A percentile compares a stretch with the other conserved stretches of the same genome.
Evolutionary conservation across 139 green algal genomes (phyloP).

Genomic region (Pseudopediastrum boryanum): DNA sequence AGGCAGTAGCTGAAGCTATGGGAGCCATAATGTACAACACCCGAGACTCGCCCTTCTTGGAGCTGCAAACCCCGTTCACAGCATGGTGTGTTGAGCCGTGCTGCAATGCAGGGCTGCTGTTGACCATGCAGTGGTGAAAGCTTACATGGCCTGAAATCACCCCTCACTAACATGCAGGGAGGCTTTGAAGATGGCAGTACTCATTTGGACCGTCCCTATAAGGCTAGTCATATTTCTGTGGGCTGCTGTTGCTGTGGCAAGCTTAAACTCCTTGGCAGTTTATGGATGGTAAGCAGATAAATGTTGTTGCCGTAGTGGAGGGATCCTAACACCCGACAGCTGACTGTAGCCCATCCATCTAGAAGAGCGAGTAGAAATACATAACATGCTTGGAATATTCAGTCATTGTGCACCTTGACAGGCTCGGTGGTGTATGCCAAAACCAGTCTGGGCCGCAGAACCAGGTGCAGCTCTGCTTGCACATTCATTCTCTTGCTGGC

Average conservation of each 20-base stretch:
- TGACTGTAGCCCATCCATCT: not conserved
- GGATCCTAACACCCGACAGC: not conserved
- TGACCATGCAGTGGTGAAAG: not conserved
- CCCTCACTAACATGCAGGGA: slow-evolving; percentile 30
- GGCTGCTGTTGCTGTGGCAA: not conserved
- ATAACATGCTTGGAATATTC: not conserved
- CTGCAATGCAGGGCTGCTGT: not conserved
- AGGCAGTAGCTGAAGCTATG: too few relatives aligned
- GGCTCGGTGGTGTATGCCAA: too few relatives aligned
- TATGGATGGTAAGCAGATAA: not conserved
- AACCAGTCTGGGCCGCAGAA: too few relatives aligned
- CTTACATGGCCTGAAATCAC: not conserved
- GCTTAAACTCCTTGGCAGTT: not conserved
- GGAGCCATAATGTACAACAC: too few relatives aligned
- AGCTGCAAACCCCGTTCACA: slow-evolving; percentile 52
- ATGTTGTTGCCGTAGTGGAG: not conserved
- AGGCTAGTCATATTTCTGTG: not conserved
- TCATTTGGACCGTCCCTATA: slow-evolving; percentile 29
- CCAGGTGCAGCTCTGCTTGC: too few relatives aligned
- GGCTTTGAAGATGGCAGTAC: slow-evolving; percentile 40
- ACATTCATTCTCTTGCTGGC: too few relatives aligned
- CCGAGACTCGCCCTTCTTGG: slow-evolving; percentile 53
- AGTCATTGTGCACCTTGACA: too few relatives aligned
- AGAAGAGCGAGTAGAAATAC: not conserved
- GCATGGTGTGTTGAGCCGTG: slow-evolving; percentile 19